phyloP scores from a whole-genome alignment of 1,284 basidiomycete species.

The Abortiporus biennis region DNA sequence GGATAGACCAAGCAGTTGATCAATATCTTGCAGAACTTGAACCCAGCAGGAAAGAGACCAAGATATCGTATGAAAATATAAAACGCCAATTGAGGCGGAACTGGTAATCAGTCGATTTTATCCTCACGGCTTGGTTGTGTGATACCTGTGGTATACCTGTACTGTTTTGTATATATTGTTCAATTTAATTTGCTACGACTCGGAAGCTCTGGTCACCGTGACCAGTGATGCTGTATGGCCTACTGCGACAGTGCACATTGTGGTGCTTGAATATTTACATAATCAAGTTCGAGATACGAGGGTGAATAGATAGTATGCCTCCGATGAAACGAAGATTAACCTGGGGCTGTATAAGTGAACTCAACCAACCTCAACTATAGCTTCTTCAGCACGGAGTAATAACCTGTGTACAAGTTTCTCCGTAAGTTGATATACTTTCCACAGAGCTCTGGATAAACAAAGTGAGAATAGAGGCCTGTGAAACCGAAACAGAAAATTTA shows the following conservation, averaged over 20 bases:
- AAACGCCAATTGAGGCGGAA: slow-evolving; percentile 62
- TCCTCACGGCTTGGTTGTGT: slow-evolving; percentile 5
- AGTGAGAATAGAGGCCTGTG: not conserved
- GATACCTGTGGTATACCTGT: not conserved
- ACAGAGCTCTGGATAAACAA: slow-evolving; percentile 46
- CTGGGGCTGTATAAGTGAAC: not conserved
- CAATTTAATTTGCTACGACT: not conserved
- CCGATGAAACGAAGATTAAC: slow-evolving; percentile 3
- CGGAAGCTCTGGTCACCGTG: not conserved
- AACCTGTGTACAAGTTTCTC: slow-evolving; percentile 50
- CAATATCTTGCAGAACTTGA: slow-evolving; percentile 68
- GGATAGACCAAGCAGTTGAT: slow-evolving; percentile 63
- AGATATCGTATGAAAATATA: slow-evolving; percentile 55
- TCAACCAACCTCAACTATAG: slow-evolving; percentile 61
- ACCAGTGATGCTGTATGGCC: not conserved
- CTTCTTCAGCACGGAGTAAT: slow-evolving; percentile 69
- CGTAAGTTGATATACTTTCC: slow-evolving; percentile 63
- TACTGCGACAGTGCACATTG: too few species aligned
- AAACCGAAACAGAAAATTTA: slow-evolving; percentile 15
- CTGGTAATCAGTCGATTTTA: slow-evolving; percentile 26
- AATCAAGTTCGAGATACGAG: too few species aligned
- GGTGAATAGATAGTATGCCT: too few species aligned
- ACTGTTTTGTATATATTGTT: not conserved
- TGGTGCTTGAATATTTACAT: too few species aligned
- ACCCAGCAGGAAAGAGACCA: slow-evolving; percentile 51